phyloP scores from a whole-genome alignment of 1,284 basidiomycete species.

The Marasmius tenuissimus region DNA sequence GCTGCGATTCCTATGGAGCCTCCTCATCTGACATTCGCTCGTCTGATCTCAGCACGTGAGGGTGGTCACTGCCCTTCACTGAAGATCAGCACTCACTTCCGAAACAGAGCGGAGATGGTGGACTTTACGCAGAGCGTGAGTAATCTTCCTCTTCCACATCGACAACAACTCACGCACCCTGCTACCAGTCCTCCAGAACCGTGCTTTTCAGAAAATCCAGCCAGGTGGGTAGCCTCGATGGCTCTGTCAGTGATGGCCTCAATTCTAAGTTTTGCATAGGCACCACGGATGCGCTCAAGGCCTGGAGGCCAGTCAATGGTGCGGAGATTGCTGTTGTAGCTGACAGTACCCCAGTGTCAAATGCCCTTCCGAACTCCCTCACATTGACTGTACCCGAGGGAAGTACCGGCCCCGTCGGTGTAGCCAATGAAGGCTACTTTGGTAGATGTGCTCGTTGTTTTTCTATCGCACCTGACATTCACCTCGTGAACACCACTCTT shows the following conservation, averaged over 20 bases:
- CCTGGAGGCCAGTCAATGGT: slow-evolving; percentile 54
- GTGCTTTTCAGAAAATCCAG: slow-evolving; percentile 59
- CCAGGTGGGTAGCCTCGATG: slow-evolving; percentile 39
- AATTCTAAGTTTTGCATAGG: slow-evolving; percentile 33
- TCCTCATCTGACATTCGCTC: not conserved
- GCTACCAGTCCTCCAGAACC: slow-evolving; percentile 51
- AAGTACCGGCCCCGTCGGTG: slow-evolving; percentile 46
- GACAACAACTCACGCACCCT: not conserved
- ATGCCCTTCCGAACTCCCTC: slow-evolving; percentile 65
- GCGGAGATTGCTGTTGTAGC: slow-evolving; percentile 53
- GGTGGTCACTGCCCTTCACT: not conserved
- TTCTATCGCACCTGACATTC: not conserved
- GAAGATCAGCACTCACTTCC: not conserved
- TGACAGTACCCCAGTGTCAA: slow-evolving; percentile 52
- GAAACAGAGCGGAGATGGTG: slow-evolving; percentile 55
- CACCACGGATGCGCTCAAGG: slow-evolving; percentile 46
- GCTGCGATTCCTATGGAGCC: not conserved
- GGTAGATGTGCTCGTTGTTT: slow-evolving; percentile 35
- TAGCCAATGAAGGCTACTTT: slow-evolving; percentile 61
- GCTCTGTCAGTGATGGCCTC: not conserved
- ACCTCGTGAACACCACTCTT: not conserved
- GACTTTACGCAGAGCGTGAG: slow-evolving; percentile 56
- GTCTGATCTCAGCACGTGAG: not conserved
- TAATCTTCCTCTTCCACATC: not conserved
- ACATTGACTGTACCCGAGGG: slow-evolving; percentile 48